A percentile compares a stretch with the other conserved stretches of the same genome.
Evolutionary conservation across 2,329 filamentous ascomycete species (phyloP).

Genomic region (Bipolaris gigantea): DNA sequence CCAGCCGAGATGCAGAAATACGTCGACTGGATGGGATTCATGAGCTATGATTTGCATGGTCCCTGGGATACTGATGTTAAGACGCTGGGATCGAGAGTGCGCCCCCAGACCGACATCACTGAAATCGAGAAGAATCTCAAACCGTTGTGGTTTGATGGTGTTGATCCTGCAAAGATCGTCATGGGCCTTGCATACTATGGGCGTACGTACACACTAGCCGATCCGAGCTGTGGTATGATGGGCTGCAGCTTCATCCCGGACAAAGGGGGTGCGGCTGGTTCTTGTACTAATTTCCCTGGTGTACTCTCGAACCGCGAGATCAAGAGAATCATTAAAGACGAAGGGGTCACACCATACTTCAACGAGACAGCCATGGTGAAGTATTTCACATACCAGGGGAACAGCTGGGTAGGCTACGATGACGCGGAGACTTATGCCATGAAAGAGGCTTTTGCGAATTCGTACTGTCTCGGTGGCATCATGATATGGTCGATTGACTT

Average conservation of each 20-base stretch:
- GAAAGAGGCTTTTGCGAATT: slow-evolving; percentile 51
- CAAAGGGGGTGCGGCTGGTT: slow-evolving; percentile 11
- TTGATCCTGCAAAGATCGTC: slow-evolving; percentile 47
- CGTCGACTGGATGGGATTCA: slow-evolving; percentile 34
- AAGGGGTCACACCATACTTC: slow-evolving; percentile 19
- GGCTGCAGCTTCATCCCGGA: slow-evolving; percentile 44
- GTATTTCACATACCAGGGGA: slow-evolving; percentile 29
- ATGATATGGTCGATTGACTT: slow-evolving; percentile 24
- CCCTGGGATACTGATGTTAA: slow-evolving; percentile 40
- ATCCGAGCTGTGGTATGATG: slow-evolving; percentile 16
- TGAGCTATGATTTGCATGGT: slow-evolving; percentile 24
- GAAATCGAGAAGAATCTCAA: slow-evolving; percentile 44
- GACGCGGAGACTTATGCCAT: slow-evolving; percentile 43
- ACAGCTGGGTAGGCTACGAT: slow-evolving; percentile 48
- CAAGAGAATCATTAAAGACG: slow-evolving; percentile 25
- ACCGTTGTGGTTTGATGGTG: slow-evolving; percentile 49
- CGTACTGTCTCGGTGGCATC: slow-evolving; percentile 26
- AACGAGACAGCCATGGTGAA: slow-evolving; percentile 37
- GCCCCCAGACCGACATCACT: slow-evolving; percentile 50
- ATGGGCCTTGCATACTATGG: slow-evolving; percentile 54
- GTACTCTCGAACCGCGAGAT: slow-evolving; percentile 44
- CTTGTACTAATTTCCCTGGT: slow-evolving; percentile 33
- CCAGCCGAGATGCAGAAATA: slow-evolving; percentile 43
- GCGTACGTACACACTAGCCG: slow-evolving; percentile 31
- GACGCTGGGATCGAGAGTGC: slow-evolving; percentile 19